A percentile compares a stretch with the other conserved stretches of the same genome.
phyloP scores from a whole-genome alignment of 2,329 filamentous ascomycete genomes.

The Colletotrichum siamense region DNA sequence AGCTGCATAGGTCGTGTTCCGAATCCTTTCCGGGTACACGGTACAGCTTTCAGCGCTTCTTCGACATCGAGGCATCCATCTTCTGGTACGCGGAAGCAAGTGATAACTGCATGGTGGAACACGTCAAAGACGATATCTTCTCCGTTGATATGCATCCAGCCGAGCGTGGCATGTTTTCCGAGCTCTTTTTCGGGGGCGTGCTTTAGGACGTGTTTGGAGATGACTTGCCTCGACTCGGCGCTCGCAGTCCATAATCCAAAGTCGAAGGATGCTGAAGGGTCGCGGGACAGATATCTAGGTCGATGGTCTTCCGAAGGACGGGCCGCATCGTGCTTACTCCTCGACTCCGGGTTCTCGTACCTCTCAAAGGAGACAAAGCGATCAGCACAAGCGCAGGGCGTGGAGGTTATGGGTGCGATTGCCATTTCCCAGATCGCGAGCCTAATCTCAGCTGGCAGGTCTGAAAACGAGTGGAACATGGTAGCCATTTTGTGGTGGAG shows the following conservation, averaged over 20 bases:
- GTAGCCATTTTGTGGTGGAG: not conserved
- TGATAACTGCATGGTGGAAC: not conserved
- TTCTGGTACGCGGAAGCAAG: not conserved
- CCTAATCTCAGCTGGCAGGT: not conserved
- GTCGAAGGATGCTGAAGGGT: not conserved
- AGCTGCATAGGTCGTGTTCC: not conserved
- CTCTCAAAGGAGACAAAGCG: not conserved
- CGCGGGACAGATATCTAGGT: rapidly evolving
- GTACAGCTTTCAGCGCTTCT: rapidly evolving
- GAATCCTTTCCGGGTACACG: not conserved
- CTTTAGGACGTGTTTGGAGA: not conserved
- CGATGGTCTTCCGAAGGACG: not conserved
- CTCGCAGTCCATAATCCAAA: not conserved
- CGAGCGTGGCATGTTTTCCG: not conserved
- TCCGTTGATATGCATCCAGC: not conserved
- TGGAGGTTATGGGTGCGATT: not conserved
- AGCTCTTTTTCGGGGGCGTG: not conserved
- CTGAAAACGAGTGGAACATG: rapidly evolving
- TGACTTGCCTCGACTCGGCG: not conserved
- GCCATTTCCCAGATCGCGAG: not conserved
- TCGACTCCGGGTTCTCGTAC: not conserved
- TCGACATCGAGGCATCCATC: not conserved
- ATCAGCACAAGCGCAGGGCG: not conserved
- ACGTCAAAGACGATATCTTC: not conserved
- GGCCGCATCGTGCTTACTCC: not conserved